phyloP scores from a whole-genome alignment of 2,329 filamentous ascomycete species.

The Emergomyces africanus region DNA sequence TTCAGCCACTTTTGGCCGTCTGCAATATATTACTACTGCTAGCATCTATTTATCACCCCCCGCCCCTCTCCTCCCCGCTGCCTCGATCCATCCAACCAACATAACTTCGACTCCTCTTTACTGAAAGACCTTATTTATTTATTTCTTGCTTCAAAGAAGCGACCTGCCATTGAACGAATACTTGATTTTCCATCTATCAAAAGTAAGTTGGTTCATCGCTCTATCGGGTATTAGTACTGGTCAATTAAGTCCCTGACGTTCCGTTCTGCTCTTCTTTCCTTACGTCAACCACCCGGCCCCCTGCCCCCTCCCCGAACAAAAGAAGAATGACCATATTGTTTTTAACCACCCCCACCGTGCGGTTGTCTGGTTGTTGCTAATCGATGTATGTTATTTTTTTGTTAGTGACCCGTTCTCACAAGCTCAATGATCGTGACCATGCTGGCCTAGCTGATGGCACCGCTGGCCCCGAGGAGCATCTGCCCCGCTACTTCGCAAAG shows the following conservation, averaged over 20 bases:
- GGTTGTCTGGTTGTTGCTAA: background rate
- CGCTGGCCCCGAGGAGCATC: slow-evolving; percentile 53
- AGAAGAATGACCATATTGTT: background rate
- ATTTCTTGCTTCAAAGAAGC: background rate
- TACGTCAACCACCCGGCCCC: background rate
- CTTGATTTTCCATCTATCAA: background rate
- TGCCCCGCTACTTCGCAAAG: slow-evolving; percentile 92
- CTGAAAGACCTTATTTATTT: no score
- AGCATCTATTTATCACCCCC: background rate
- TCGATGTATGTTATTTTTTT: background rate
- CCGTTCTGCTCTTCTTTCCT: background rate
- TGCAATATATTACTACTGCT: no score
- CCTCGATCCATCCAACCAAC: background rate
- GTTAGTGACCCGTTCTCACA: slow-evolving; percentile 96
- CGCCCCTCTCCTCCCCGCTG: background rate
- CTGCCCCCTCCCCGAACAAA: no score
- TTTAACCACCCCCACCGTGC: background rate
- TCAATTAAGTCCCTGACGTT: background rate
- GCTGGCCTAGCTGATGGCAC: slow-evolving; percentile 63
- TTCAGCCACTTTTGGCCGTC: background rate
- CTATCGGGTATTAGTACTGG: background rate
- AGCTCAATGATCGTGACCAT: slow-evolving; percentile 88
- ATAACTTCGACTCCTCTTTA: background rate
- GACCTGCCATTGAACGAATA: background rate
- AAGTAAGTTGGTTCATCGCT: background rate